Conservation (phyloP, 371 early-diverging fungal species). For the Neoconidiobolus thromboides region DNA sequence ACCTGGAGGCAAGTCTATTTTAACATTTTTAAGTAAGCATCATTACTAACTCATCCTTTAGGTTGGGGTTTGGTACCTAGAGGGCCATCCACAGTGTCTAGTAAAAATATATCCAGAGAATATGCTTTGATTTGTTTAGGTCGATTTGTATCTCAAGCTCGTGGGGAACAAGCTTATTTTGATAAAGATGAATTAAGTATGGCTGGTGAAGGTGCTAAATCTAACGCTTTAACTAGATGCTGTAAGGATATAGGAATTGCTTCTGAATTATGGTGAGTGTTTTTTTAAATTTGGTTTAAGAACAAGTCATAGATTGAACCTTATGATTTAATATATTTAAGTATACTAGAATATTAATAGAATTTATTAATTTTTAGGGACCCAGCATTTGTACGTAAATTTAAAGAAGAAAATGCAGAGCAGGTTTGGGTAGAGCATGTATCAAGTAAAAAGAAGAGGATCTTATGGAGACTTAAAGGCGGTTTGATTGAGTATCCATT, state of each 20-base stretch:
- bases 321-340: not conserved
- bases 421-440: constrained; percentile 61
- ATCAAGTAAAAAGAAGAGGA: constrained; percentile 44
- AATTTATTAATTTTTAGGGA: constrained; percentile 21
- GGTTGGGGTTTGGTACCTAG: constrained; percentile 82
- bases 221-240: constrained; percentile 89
- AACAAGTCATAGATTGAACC: too few species aligned
- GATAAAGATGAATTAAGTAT: constrained; percentile 53
- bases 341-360: not conserved
- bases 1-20: constrained; percentile 55
- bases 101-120: constrained; percentile 67
- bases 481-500: constrained; percentile 11
- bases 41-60: constrained; percentile 8
- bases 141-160: constrained; percentile 76
- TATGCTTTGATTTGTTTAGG: constrained; percentile 80
- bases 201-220: constrained; percentile 82
- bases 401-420: constrained; percentile 56
- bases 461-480: constrained; percentile 69
- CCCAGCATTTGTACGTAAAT: constrained; percentile 67
- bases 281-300: too few species aligned
- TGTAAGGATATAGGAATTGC: constrained; percentile 94
- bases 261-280: constrained; percentile 65
- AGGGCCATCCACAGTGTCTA: constrained; percentile 66
- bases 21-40: not conserved
- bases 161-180: constrained; percentile 88